Base-by-base conservation (phyloP, 73 alveolate genomes). In the Paramecium biaurelia region DNA sequence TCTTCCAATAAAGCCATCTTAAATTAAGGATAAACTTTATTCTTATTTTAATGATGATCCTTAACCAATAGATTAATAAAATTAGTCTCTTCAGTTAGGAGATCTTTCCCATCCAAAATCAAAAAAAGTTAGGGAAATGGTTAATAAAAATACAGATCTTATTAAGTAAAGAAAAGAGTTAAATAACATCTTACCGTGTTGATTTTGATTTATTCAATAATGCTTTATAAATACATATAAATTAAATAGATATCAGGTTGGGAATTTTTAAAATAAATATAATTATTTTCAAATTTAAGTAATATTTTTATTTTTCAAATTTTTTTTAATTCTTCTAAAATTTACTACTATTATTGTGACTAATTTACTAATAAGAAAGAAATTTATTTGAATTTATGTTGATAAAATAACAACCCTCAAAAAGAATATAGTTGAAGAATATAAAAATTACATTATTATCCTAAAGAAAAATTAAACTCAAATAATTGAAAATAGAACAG, bases 51-150 rank as follows among this genome's bases (percentile, higher is more conserved):
- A 37, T 74, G 67, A 74, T 21, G 87, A 37, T 28, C 59, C 87
- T 1, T 23, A 34, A 15, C 87, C 87, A 42, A 79, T 43, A 4
- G 86, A 72, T 72, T 67, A 72, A 72, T 38, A 72, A 37, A 32
- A 32, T 32, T 15, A 32, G 30, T 15, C 86, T 4, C 86, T 42
- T 18, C 7, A 38, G 7, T 30, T 79, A 23, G 90, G 76, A 1
- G 90, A 79, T 47, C 47, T 45, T 42, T 18, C 20, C 3, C 70
- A 79, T 79, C 90, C 90, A n/a, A 79, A 79, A 42, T 15, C 56
- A 30, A 79, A 47, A 45, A 79, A 79, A 45, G 90, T 79, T 0
- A 79, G 90, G 14, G 90, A 79, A 79, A 79, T 79, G 76, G 90
- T 79, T 9, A 79, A 79, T 42, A 79, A 47, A 34, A 79, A 79